A percentile compares a stretch with the other conserved stretches of the same genome.
phyloP scores from a whole-genome alignment of 495 filamentous ascomycete species.

The Achaetomiella virescens region DNA sequence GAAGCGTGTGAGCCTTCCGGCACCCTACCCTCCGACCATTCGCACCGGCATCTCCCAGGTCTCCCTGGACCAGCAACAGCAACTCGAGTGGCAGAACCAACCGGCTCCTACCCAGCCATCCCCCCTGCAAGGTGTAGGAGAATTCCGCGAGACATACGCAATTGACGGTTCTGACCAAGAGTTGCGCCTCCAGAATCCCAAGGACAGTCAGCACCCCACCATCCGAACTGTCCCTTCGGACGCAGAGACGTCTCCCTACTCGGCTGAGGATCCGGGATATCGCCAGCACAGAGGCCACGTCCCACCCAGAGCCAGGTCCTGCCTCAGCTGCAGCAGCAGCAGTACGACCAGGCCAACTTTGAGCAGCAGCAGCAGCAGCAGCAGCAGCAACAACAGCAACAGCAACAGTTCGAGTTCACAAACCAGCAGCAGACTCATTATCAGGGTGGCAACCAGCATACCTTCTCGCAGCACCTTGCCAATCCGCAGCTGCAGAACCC shows the following conservation, averaged over 20 bases:
- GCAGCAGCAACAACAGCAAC: conserved; percentile 21
- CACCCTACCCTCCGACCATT: conserved; percentile 16
- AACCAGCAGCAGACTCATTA: conserved; percentile 32
- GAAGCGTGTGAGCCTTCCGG: conserved; percentile 41
- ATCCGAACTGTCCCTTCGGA: conserved; percentile 37
- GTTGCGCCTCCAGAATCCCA: conserved; percentile 33
- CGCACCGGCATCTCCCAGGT: conserved; percentile 31
- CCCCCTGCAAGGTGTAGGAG: conserved; percentile 39
- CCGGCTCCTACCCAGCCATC: conserved; percentile 31
- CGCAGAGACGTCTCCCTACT: conserved; percentile 34
- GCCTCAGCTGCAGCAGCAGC: conserved; percentile 30
- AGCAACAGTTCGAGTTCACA: conserved; percentile 29
- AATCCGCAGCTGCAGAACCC: conserved; percentile 44
- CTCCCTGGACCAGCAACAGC: conserved; percentile 28
- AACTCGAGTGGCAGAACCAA: conserved; percentile 32
- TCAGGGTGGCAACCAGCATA: conserved; percentile 27
- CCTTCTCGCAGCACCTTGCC: conserved; percentile 33
- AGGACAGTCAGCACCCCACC: conserved; percentile 33
- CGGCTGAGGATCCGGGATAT: conserved; percentile 35
- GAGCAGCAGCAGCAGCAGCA: conserved; percentile 15
- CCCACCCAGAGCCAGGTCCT: conserved; percentile 24
- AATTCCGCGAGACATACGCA: conserved; percentile 34
- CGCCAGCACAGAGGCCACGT: conserved; percentile 39
- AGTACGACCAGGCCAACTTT: conserved; percentile 26
- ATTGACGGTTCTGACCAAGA: conserved; percentile 35